Evolutionary conservation across 2,329 filamentous ascomycete genomes (phyloP).

Genomic region (Xylariaceae sp.): DNA sequence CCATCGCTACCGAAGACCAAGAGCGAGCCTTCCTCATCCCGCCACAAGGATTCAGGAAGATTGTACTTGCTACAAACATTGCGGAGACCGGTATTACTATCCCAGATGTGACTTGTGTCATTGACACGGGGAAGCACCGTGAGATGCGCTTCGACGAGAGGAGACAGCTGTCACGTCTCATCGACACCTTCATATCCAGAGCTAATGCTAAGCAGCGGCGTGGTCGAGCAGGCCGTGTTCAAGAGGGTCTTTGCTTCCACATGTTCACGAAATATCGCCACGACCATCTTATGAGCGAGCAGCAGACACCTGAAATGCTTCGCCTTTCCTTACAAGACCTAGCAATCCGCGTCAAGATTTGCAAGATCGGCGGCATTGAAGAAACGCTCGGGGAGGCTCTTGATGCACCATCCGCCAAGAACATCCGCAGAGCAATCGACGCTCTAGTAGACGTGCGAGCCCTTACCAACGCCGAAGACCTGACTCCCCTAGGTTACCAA

Average conservation of each 20-base stretch:
- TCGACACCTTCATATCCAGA: constrained; percentile 92
- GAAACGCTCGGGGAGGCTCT: constrained; percentile 85
- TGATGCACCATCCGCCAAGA: constrained; percentile 87
- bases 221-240: constrained; percentile 92
- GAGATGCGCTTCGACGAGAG: constrained; percentile 97
- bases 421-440: constrained; percentile 90
- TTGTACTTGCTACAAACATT: constrained; percentile 96
- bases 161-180: constrained; percentile 83
- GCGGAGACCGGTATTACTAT: constrained; percentile 99
- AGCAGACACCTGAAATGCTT: constrained; percentile 96
- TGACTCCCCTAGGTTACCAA: constrained; percentile 85
- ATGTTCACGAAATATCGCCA: constrained; percentile 90
- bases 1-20: constrained; percentile 94
- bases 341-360: constrained; percentile 95
- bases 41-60: constrained; percentile 80
- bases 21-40: constrained; percentile 89
- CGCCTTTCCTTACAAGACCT: constrained; percentile 91
- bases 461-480: constrained; percentile 75
- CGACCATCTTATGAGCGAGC: constrained; percentile 81
- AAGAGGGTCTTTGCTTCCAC: constrained; percentile 93
- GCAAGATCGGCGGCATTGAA: constrained; percentile 91
- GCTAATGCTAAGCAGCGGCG: constrained; percentile 95
- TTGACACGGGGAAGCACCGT: constrained; percentile 95
- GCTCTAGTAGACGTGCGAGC: constrained; percentile 92
- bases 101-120: constrained; percentile 94